These are phyloP conservation scores for Yamadazyma takamatsuzukensis DNA, from an alignment of 805 yeast species.

Conservation along the genomic window DNA sequence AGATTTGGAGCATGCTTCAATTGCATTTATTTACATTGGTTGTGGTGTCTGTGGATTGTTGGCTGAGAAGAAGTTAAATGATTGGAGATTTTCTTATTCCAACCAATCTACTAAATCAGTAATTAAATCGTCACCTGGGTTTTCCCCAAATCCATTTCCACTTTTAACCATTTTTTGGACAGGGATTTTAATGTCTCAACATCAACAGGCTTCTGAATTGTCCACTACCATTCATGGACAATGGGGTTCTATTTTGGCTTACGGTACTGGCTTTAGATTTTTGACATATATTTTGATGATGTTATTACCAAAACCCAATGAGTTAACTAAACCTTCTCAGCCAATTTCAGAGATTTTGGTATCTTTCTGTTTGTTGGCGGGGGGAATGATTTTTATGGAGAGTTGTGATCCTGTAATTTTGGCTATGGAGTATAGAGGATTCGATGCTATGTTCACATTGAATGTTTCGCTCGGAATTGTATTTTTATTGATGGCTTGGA, in stretches of 20 bases:
- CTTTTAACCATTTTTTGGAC: conserved; percentile 94
- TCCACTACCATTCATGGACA: conserved; percentile 82
- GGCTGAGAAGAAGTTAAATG: conserved; percentile 61
- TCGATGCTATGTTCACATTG: conserved; percentile 87
- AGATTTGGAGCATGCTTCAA: conserved; percentile 36
- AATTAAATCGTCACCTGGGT: conserved; percentile 58
- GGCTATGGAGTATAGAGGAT: conserved; percentile 66
- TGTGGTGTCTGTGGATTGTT: conserved; percentile 89
- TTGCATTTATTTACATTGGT: conserved; percentile 61
- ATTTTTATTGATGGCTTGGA: conserved; percentile 85
- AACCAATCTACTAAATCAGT: conserved; percentile 17
- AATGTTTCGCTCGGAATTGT: conserved; percentile 80
- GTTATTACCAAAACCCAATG: conserved; percentile 35
- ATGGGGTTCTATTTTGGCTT: conserved; percentile 87
- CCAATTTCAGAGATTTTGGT: conserved; percentile 87
- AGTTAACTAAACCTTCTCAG: conserved; percentile 35
- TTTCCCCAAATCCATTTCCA: conserved; percentile 92
- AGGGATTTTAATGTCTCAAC: conserved; percentile 92
- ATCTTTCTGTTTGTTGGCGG: conserved; percentile 75
- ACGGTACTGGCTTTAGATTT: conserved; percentile 75
- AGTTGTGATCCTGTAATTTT: conserved; percentile 82
- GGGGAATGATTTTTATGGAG: conserved; percentile 91
- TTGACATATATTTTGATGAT: conserved; percentile 56
- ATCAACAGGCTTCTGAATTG: conserved; percentile 74
- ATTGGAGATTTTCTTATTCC: conserved; percentile 51